Conservation (phyloP, 2,329 filamentous ascomycete species). For the Xylariaceae sp. region DNA sequence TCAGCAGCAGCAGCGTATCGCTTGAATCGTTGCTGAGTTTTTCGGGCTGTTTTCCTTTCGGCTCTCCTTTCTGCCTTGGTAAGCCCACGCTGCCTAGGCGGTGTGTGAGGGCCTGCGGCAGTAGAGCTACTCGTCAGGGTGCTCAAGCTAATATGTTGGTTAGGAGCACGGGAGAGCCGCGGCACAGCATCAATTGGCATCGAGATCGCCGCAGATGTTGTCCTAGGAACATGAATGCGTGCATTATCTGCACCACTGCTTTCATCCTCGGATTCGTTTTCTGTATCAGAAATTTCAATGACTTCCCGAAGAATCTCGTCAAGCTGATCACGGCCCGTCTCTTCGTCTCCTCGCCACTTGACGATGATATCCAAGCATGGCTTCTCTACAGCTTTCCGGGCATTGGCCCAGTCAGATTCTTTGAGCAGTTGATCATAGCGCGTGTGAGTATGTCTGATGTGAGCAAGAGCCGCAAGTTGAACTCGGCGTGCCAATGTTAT, state of each 20-base stretch:
- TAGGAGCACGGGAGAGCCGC: constrained; percentile 12
- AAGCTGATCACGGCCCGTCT: constrained; percentile 70
- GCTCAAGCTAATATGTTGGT: constrained; percentile 12
- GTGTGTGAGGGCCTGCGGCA: constrained; percentile 26
- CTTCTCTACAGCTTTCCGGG: constrained; percentile 65
- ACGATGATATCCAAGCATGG: constrained; percentile 69
- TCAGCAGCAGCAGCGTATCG: constrained; percentile 45
- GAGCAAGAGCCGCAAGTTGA: constrained; percentile 69
- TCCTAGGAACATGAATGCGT: constrained; percentile 18
- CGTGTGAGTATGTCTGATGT: constrained; percentile 72
- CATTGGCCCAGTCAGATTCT: constrained; percentile 65
- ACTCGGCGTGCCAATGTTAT: constrained; percentile 67
- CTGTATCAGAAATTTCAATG: constrained; percentile 69
- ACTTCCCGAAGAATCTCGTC: constrained; percentile 72
- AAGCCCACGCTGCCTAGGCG: constrained; percentile 33
- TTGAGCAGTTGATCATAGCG: constrained; percentile 67
- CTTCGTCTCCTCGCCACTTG: constrained; percentile 76
- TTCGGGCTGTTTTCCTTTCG: constrained; percentile 39
- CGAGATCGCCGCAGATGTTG: constrained; percentile 6
- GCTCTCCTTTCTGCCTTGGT: constrained; percentile 39
- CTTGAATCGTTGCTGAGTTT: constrained; percentile 43
- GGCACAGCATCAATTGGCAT: constrained; percentile 18
- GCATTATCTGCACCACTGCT: constrained; percentile 32
- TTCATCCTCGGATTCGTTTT: constrained; percentile 51
- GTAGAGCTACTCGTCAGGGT: constrained; percentile 27